phyloP scores from a whole-genome alignment of 345 rosid species.

The Eucalyptus virginea region DNA sequence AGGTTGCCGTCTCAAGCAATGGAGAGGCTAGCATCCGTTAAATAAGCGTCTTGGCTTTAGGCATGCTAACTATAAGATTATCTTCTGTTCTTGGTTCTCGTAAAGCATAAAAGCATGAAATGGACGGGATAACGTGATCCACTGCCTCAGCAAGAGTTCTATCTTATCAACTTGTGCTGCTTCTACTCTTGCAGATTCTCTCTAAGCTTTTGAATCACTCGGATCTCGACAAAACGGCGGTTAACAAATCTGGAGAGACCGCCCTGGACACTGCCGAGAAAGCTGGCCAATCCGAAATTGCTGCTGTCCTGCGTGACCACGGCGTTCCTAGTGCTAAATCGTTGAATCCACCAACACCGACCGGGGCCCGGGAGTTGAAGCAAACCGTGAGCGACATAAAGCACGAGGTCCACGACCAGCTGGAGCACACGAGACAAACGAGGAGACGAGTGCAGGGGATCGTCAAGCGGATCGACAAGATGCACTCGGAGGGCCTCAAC shows the following conservation, averaged over 20 bases:
- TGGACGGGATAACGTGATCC: background rate
- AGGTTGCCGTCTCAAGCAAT: background rate
- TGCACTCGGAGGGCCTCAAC: conserved; percentile 85
- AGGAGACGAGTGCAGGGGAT: conserved; percentile 71
- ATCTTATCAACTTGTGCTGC: background rate
- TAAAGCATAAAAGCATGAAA: background rate
- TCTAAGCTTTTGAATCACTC: conserved; percentile 17
- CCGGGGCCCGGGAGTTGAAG: conserved; percentile 47
- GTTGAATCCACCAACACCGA: conserved; percentile 23
- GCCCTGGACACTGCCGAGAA: conserved; percentile 72
- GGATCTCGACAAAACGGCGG: conserved; percentile 32
- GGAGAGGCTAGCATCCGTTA: background rate
- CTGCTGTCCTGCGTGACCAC: conserved; percentile 31
- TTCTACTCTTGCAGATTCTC: conserved; percentile 44
- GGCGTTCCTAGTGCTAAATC: conserved; percentile 49
- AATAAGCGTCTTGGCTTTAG: background rate
- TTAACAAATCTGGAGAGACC: conserved; percentile 67
- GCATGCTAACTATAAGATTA: background rate
- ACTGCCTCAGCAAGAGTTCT: background rate
- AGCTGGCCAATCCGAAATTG: conserved; percentile 25
- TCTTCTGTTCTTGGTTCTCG: background rate
- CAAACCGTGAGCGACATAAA: conserved; percentile 88
- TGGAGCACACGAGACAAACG: conserved; percentile 56
- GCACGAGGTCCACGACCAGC: conserved; percentile 77
- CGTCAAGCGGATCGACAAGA: conserved; percentile 61